Base-by-base conservation (phyloP, 345 rosid genomes). In the Triadica sebifera region DNA sequence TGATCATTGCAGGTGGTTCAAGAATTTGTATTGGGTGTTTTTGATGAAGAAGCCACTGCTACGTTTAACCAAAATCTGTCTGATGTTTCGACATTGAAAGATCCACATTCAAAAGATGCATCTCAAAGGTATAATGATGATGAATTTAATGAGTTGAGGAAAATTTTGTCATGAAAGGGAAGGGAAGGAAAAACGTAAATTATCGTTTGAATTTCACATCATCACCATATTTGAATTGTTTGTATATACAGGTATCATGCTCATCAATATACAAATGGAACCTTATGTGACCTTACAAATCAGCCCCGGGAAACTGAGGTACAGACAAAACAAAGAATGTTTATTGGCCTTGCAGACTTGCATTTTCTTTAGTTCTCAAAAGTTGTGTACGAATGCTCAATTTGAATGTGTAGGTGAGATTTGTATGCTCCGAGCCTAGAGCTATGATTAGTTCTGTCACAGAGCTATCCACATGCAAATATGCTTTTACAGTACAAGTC, bases 381-480 rank as follows among this genome's bases (percentile, higher is more conserved):
- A 47, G 11, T 0, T 66, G 5, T 25, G 8, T 19, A 6, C 3
- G 24, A 25, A 8, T 58, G 25, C 37, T 49, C 72, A 34, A 7
- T 38, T 11, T 53, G 43, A n/a, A 25, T 67, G 41, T 80, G 77
- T 81, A 95, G 99, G 97, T 93, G 85, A 91, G 98, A 80, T 95
- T 95, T 80, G 94, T 93, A 52, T 95, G 99, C 75, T 86, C 97
- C 9, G 99, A 93, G 84, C 87, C 97, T 0, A 88, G 91, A 79
- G 88, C 92, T 63, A 93, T 90, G 98, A 85, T 94, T 75, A 94
- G 87, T 81, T 94, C 98, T 34, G 80, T 94, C 77, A 92, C 98
- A 5, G 98, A 92, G 85, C 74, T 94, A 79, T 94, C 98, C 34
- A 92, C 99, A 19, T 93, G 99, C 94, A 95, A 89, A 82, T 95